Conservation (phyloP, 2,329 filamentous ascomycete genomes). For the Coniosporium tulheliwenetii region DNA sequence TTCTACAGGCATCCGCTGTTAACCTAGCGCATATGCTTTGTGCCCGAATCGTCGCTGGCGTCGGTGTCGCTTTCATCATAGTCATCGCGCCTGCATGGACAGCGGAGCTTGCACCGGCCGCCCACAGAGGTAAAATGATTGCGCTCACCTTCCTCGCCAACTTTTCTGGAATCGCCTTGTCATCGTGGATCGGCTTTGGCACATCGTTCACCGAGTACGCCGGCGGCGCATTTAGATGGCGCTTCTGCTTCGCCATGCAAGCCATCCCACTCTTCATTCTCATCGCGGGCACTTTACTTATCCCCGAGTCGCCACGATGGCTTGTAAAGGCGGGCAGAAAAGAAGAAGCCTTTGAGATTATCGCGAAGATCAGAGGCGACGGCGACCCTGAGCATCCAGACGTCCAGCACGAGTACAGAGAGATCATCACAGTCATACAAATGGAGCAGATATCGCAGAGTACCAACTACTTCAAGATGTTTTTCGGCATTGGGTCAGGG, state of each 20-base stretch:
- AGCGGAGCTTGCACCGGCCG: conserved; percentile 9
- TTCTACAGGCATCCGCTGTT: conserved; percentile 9
- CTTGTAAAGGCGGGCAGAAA: conserved; percentile 19
- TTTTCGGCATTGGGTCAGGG: conserved; percentile 5
- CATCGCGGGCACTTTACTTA: conserved; percentile 4
- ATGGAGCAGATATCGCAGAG: conserved; percentile 24
- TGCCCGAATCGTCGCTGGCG: conserved; percentile 10
- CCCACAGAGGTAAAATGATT: conserved; percentile 8
- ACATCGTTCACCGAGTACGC: conserved; percentile 6
- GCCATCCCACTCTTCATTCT: conserved; percentile 11
- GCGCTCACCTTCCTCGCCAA: conserved; percentile 12
- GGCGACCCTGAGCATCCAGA: conserved; percentile 16
- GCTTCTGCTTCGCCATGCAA: conserved; percentile 16
- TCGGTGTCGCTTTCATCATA: conserved; percentile 11
- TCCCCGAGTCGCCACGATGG: conserved; percentile 12
- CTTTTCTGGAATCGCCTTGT: conserved; percentile 13
- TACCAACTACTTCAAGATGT: conserved; percentile 24
- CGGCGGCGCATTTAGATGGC: conserved; percentile 5
- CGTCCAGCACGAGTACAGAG: conserved; percentile 6
- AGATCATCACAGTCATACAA: conserved; percentile 8
- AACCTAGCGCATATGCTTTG: conserved; percentile 10
- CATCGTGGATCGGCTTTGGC: conserved; percentile 13
- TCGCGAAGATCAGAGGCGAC: conserved; percentile 16
- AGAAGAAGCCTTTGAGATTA: conserved; percentile 18
- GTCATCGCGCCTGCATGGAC: conserved; percentile 9